Percentiles rank a stretch among this genome's conserved stretches.
phyloP scores from a whole-genome alignment of 148 eudicot genomes.

The Rhododendron williamsianum region DNA sequence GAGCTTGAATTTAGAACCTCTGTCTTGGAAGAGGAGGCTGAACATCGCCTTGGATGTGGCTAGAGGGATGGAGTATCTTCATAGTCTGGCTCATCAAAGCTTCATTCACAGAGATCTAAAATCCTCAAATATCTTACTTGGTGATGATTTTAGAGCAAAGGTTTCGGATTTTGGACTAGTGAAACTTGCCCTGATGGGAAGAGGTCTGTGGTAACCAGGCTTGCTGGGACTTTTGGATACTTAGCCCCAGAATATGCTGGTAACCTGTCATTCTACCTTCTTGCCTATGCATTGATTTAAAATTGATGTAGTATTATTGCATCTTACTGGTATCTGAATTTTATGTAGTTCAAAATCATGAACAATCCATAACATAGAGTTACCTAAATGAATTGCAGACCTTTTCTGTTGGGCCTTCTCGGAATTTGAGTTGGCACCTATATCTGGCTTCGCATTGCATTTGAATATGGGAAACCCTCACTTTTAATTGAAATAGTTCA shows the following conservation, averaged over 20 bases:
- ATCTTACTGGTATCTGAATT: background rate
- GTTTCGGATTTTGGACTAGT: conserved; percentile 95
- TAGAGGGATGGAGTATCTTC: conserved; percentile 94
- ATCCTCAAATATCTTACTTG: conserved; percentile 85
- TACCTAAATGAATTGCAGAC: background rate
- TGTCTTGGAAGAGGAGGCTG: conserved; percentile 89
- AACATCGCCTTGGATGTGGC: conserved; percentile 99
- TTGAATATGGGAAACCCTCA: background rate
- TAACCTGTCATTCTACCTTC: conserved; percentile 29
- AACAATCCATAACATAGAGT: background rate
- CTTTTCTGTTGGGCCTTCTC: background rate
- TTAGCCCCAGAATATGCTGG: conserved; percentile 99
- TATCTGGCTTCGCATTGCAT: background rate
- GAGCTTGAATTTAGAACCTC: conserved; percentile 63
- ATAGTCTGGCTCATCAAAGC: conserved; percentile 81
- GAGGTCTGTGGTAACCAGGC: conserved; percentile 80
- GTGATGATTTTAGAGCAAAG: conserved; percentile 91
- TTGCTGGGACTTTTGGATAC: conserved; percentile 98
- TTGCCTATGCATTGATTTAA: background rate
- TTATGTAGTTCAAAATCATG: background rate
- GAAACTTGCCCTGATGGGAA: conserved; percentile 94
- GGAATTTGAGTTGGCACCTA: background rate
- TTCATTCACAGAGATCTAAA: conserved; percentile 96
- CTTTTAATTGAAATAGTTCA: background rate
- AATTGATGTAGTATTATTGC: background rate